phyloP scores from a whole-genome alignment of 2,329 filamentous ascomycete species.

The Fusarium pilosicola region DNA sequence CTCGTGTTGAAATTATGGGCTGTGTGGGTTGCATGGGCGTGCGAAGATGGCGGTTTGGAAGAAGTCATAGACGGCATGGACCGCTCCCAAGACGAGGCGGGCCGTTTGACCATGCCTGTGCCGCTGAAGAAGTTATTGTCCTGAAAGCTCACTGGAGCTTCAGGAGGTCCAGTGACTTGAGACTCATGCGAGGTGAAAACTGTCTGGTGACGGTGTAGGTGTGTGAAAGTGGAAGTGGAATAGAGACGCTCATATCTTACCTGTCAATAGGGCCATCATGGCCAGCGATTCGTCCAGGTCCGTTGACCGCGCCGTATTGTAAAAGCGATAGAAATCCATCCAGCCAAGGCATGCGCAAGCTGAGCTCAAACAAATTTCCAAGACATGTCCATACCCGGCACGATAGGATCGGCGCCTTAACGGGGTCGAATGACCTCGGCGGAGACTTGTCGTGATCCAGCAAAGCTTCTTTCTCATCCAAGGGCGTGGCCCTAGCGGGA shows the following conservation, averaged over 20 bases:
- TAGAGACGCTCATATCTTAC: constrained; percentile 68
- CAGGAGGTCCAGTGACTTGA: constrained; percentile 57
- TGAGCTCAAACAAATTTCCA: constrained; percentile 77
- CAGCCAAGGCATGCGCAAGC: constrained; percentile 90
- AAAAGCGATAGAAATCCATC: constrained; percentile 77
- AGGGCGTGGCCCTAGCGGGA: constrained; percentile 59
- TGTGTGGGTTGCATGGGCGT: constrained; percentile 27
- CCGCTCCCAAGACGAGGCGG: constrained; percentile 33
- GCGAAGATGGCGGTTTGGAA: constrained; percentile 11
- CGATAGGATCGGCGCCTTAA: constrained; percentile 73
- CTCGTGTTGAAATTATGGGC: constrained; percentile 11
- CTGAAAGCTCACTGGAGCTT: constrained; percentile 52
- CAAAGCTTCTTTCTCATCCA: constrained; percentile 39
- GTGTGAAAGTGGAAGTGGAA: constrained; percentile 45
- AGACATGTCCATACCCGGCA: constrained; percentile 83
- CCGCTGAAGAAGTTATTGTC: constrained; percentile 26
- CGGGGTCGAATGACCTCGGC: constrained; percentile 28
- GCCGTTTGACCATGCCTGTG: constrained; percentile 29
- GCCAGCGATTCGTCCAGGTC: constrained; percentile 79
- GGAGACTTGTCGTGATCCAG: constrained; percentile 37
- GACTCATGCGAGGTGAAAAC: constrained; percentile 57
- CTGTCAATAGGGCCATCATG: constrained; percentile 86
- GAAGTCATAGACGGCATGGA: constrained; percentile 24
- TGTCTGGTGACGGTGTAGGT: constrained; percentile 28
- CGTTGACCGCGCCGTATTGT: constrained; percentile 77